Evolutionary conservation across 352 stramenopile species (phyloP).

Genomic region (Phytophthora megakarya): DNA sequence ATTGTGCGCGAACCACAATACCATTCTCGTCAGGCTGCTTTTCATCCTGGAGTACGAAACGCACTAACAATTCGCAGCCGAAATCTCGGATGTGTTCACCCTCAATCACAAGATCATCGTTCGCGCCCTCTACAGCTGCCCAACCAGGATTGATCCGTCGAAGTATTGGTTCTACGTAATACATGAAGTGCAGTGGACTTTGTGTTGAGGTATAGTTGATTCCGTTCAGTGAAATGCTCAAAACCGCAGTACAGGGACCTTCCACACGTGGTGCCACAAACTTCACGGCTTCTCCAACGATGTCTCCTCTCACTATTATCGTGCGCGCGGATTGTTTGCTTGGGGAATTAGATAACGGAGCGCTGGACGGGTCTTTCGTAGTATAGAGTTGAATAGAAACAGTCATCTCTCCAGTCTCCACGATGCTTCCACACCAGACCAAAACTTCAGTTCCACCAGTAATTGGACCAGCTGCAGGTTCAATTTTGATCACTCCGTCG

Average conservation of each 20-base stretch:
- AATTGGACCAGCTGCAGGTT: conserved; percentile 60
- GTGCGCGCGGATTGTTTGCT: not conserved
- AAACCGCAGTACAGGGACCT: conserved; percentile 42
- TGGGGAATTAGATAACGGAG: conserved; percentile 2
- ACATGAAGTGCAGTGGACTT: conserved; percentile 54
- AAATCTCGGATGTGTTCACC: conserved; percentile 63
- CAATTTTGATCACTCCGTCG: conserved; percentile 63
- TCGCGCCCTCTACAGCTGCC: conserved; percentile 44
- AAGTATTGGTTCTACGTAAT: conserved; percentile 62
- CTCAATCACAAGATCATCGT: conserved; percentile 39
- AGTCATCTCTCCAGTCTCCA: conserved; percentile 70
- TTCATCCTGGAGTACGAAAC: conserved; percentile 48
- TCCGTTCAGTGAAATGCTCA: conserved; percentile 77
- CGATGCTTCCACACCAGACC: conserved; percentile 63
- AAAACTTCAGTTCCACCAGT: conserved; percentile 58
- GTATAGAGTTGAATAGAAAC: conserved; percentile 47
- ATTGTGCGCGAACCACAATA: conserved; percentile 40
- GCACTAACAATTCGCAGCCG: conserved; percentile 48
- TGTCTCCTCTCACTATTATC: conserved; percentile 54
- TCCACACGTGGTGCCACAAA: conserved; percentile 55
- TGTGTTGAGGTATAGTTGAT: conserved; percentile 74
- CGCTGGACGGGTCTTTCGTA: too few relatives aligned
- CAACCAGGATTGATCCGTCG: conserved; percentile 55
- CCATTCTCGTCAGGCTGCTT: conserved; percentile 12
- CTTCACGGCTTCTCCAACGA: conserved; percentile 61